Percentiles rank a stretch among this genome's conserved stretches.
Evolutionary conservation across 306 rosid species (phyloP).

Genomic region (Macrotyloma uniflorum): DNA sequence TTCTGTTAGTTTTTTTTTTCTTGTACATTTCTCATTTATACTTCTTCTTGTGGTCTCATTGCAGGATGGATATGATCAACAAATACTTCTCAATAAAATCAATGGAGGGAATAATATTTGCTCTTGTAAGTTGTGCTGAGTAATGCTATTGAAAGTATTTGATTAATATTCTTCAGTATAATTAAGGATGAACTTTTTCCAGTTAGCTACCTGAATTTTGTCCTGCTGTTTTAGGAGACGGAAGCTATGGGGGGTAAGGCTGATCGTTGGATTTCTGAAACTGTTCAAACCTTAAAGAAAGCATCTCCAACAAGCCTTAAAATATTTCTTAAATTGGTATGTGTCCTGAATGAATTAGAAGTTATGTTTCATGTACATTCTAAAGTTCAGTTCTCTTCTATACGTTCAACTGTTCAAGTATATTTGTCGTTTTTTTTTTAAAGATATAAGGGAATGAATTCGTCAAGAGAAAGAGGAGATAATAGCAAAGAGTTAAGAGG

Average conservation of each 20-base stretch:
- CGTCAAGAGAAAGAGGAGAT: not conserved
- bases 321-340: constrained; percentile 80
- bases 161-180: constrained; percentile 10
- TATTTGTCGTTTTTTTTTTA: not conserved
- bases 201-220: constrained; percentile 32
- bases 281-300: constrained; percentile 67
- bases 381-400: not conserved
- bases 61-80: constrained; percentile 78
- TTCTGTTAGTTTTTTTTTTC: not conserved
- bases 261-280: constrained; percentile 66
- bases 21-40: constrained; percentile 25
- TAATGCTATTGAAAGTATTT: not conserved
- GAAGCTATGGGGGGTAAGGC: constrained; percentile 51
- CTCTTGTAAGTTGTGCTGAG: constrained; percentile 69
- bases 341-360: constrained; percentile 19
- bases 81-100: constrained; percentile 81
- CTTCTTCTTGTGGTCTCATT: constrained; percentile 18
- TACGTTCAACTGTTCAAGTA: constrained; percentile 8
- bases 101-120: constrained; percentile 71
- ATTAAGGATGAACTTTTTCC: constrained; percentile 11
- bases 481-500: not conserved
- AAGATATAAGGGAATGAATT: not conserved
- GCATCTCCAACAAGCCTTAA: constrained; percentile 91
- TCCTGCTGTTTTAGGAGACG: constrained; percentile 57
- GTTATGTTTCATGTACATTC: constrained; percentile 7